Evolutionary conservation across 1,284 basidiomycete species (phyloP).

Genomic region (Ceratobasidium sp.): DNA sequence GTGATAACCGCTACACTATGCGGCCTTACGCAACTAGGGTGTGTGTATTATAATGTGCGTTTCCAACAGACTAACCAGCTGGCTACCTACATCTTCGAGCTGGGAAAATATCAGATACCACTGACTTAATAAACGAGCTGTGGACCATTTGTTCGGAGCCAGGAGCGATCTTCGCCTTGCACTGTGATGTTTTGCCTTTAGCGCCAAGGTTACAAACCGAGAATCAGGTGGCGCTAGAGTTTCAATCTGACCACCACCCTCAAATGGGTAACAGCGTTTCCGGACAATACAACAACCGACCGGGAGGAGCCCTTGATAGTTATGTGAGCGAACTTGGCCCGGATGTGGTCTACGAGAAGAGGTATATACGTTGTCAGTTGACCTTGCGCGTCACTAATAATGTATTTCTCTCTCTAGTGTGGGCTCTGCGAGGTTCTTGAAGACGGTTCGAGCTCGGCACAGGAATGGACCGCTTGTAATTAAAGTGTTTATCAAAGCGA

Average conservation of each 20-base stretch:
- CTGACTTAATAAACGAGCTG: too few species aligned
- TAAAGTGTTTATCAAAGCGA: conserved; percentile 88
- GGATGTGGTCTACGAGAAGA: conserved; percentile 92
- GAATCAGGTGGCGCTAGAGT: conserved; percentile 5
- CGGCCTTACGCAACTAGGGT: conserved; percentile 13
- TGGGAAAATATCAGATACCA: too few species aligned
- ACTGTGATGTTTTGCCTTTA: background rate
- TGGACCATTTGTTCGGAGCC: too few species aligned
- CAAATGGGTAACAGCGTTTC: conserved; percentile 52
- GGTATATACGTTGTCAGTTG: conserved; percentile 64
- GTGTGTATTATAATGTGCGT: too few species aligned
- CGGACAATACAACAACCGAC: conserved; percentile 47
- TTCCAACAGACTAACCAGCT: too few species aligned
- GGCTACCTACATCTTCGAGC: too few species aligned
- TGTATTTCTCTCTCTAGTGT: conserved; percentile 65
- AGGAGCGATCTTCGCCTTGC: too few species aligned
- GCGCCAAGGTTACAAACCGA: background rate
- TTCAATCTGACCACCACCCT: conserved; percentile 5
- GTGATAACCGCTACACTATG: conserved; percentile 48
- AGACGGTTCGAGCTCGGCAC: conserved; percentile 87
- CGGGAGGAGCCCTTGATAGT: conserved; percentile 81
- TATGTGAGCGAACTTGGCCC: conserved; percentile 89
- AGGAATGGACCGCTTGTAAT: conserved; percentile 78
- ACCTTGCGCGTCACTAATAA: background rate
- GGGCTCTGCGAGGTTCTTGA: conserved; percentile 94